Base-by-base conservation (phyloP, 1,284 basidiomycete genomes). In the Rhodotorula mucilaginosa region DNA sequence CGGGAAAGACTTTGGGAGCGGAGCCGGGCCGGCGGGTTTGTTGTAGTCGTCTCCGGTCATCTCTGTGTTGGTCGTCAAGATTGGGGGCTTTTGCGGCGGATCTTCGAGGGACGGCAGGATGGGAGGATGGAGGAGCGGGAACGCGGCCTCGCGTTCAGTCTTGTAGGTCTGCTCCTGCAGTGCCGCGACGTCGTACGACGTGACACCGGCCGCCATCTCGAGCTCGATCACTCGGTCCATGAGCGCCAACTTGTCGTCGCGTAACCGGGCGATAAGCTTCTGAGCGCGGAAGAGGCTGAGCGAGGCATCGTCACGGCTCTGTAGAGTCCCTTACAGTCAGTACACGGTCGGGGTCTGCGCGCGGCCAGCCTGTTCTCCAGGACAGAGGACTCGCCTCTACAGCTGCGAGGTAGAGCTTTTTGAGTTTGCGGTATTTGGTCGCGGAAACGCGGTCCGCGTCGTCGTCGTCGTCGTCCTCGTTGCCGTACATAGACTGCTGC, bases 141-240 rank as follows among this genome's bases (percentile, higher is more conserved):
- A 72, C 4, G 69, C 67, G 52, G 58, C 64, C 23, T 68, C 66
- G 47, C 65, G 65, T 15, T 69, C 58, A 19, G 68, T 52, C 16
- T 58, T 63, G 16, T 23, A 26, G 1, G 64, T 49, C 54, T 54
- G 49, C 21, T 71, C 63, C 21, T 65, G 65, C 4, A 64, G 44
- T 1, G 47, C 8, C 5, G 23, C 26, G 39, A 73, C 72, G 31
- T 75, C 69, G 39, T 61, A 31, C 4, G 70, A 61, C 21, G 72
- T 74, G 13, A 74, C 49, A 12, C 68, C 70, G 12, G 75, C 73
- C 6, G 75, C 70, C 48, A 65, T 46, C 56, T 76, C 75, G 67
- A 76, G 73, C 23, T 68, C 64, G 61, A 74, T 61, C 31, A 76
- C 73, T 16, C 75, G 70, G 64, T 74, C 75, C 60, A 76, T 64